Base-by-base conservation (phyloP, 805 yeast species). In the Lipomyces sp. region DNA sequence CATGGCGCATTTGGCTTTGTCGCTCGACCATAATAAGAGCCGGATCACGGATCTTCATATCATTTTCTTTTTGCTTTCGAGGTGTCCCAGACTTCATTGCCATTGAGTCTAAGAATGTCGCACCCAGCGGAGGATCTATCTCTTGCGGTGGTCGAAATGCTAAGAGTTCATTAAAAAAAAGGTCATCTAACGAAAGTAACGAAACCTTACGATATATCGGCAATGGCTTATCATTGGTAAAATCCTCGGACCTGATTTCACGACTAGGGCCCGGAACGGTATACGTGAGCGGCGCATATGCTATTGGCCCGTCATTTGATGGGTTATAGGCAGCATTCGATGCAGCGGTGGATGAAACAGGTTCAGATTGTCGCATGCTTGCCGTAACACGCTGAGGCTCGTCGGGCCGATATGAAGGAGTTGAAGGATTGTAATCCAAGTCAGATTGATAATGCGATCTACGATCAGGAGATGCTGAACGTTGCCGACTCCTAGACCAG, bases 71-170 rank as follows among this genome's bases (percentile, higher is more conserved):
- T 15, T 42, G 54, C 35, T 33, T 53, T 15, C 64, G 64, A 5
- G 60, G 62, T 6, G 50, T 37, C n/a, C 80, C 79, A n/a, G 67
- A 30, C 34, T 53, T 56, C n/a, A 29, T 24, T 5, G 64, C 64
- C 57, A 71, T 74, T 5, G 74, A 42, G 18, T 71, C 73, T 15
- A 29, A 13, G 57, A 67, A 72, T 18, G 74, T 72, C 15, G 73
- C 72, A 0, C 69, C 72, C 8, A 72, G 64, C 1, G 73, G 71
- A 33, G 59, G 54, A 37, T 57, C 59, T 6, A 65, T 55, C 34
- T 66, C 63, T 53, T 62, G 70, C 18, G 74, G 74, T 6, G 74
- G 71, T 18, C 74, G 73, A 6, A 70, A 39, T 30, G 73, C 71
- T 66, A 42, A 8, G 18, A n/a, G 32, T n/a, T 39, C 55, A 37